Evolutionary conservation across 202 grass and related monocot genomes (phyloP).

Genomic region (Bolboschoenoplectus hybrid): DNA sequence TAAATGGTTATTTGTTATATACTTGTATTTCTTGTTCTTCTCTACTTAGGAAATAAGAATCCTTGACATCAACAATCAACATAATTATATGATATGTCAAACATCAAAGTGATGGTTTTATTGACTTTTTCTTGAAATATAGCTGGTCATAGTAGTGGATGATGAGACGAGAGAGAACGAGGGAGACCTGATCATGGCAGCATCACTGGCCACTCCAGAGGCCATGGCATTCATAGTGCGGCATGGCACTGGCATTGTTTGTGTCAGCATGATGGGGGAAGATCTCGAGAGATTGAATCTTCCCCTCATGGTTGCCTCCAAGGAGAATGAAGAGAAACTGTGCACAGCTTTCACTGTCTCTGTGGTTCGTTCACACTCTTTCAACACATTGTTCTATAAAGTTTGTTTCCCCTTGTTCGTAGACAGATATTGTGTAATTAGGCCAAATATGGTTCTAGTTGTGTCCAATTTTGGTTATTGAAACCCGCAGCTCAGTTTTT

Average conservation of each 20-base stretch:
- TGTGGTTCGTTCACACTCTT: slow-evolving; percentile 57
- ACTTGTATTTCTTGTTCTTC: not conserved
- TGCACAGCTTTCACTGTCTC: slow-evolving; percentile 80
- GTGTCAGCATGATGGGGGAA: slow-evolving; percentile 92
- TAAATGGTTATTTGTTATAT: not conserved
- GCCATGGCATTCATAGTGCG: slow-evolving; percentile 90
- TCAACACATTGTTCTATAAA: slow-evolving; percentile 7
- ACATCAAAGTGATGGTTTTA: not conserved
- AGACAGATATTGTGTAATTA: not conserved
- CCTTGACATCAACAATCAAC: not conserved
- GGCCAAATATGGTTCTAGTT: not conserved
- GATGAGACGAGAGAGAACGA: slow-evolving; percentile 88
- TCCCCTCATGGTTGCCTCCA: slow-evolving; percentile 84
- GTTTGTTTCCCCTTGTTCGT: not conserved
- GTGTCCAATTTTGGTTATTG: not conserved
- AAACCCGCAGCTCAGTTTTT: not conserved
- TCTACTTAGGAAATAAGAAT: not conserved
- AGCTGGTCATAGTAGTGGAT: slow-evolving; percentile 89
- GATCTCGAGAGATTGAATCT: slow-evolving; percentile 75
- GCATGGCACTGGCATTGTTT: slow-evolving; percentile 81
- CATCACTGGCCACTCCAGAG: slow-evolving; percentile 70
- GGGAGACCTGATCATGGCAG: slow-evolving; percentile 82
- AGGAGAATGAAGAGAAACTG: slow-evolving; percentile 90
- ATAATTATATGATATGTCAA: not conserved
- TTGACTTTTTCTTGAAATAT: slow-evolving; percentile 39